These are phyloP conservation scores for maize (Zea mays) DNA, from an alignment of 176 grass and related monocot genomes.

Conservation along the genomic window DNA sequence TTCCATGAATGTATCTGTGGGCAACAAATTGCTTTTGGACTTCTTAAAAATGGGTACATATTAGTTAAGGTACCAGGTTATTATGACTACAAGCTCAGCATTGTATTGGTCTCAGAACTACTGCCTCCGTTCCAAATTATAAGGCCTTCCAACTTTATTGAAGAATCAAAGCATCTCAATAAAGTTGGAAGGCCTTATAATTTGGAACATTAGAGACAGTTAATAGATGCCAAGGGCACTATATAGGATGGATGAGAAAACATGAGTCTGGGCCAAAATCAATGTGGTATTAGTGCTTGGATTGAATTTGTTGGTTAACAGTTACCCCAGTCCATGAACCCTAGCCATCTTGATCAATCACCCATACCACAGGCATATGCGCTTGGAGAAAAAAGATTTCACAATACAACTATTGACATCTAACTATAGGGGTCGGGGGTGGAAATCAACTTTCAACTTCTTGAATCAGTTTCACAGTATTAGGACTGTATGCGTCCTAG, in stretches of 20 bases:
- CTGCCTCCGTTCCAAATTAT: too few relatives aligned
- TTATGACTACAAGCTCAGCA: neutral
- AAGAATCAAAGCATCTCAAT: too few relatives aligned
- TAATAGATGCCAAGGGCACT: too few relatives aligned
- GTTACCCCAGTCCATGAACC: neutral
- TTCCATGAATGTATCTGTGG: neutral
- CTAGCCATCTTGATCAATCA: neutral
- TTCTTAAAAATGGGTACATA: neutral
- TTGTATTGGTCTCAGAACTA: neutral
- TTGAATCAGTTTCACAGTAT: neutral
- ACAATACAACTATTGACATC: neutral
- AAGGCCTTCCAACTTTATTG: too few relatives aligned
- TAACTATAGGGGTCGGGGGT: neutral
- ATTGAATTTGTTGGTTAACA: neutral
- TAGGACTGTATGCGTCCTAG: neutral
- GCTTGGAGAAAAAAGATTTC: conserved; percentile 9
- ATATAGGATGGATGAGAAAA: neutral
- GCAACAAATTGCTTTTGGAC: neutral
- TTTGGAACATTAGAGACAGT: too few relatives aligned
- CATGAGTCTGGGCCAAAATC: neutral
- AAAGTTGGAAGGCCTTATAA: too few relatives aligned
- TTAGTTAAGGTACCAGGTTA: neutral
- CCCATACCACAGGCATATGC: neutral
- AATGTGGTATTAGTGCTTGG: neutral
- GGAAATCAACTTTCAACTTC: neutral